Evolutionary conservation across 2,329 filamentous ascomycete species (phyloP), one percentile per base, ranked within the genome.

Genomic region (Emmonsiellopsis sp.): DNA sequence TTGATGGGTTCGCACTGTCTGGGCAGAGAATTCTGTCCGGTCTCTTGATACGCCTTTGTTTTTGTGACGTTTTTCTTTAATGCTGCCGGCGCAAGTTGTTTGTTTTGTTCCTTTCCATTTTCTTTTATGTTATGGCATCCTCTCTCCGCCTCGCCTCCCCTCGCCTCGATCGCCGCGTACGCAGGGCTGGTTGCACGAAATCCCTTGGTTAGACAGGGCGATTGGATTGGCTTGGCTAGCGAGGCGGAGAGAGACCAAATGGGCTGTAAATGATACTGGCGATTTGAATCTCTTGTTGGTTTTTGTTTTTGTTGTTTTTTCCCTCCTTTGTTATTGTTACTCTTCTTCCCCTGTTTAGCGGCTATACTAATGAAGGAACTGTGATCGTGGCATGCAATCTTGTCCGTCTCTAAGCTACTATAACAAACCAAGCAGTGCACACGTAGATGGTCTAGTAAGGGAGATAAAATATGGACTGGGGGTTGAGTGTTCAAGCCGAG

Each of bases 311-410:
- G 32, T 9, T 48, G 43, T 32, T 14, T 14, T 39, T 42, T 50
- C 17, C 44, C 31, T 50, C 21, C 32, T 32, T 42, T 33, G 31
- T 43, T 27, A 27, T 14, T 53, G 13, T 34, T 33, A 27, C 14
- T 53, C 33, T 13, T 34, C 17, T 31, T 31, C 21, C 11, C 27
- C 42, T 11, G 5, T 21, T 46, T 47, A 52, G 32, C 42, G 33
- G n/a, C 27, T 52, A 45, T 39, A 42, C 21, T 51, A 51, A 51
- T 51, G 48, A 51, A 51, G 17, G 31, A 42, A 46, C 31, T 40
- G 17, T 46, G 11, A 37, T 11, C 37, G 3, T 7, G 21, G 11
- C 27, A 31, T 40, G 13, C 36, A 7, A 14, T 8, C 21, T 27
- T 27, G 21, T 3, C 21, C 21, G 21, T 27, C 21, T 27, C 21